These are phyloP conservation scores for Aspergillus sclerotiicarbonarius DNA, from an alignment of 495 filamentous ascomycete species.

Conservation along the genomic window DNA sequence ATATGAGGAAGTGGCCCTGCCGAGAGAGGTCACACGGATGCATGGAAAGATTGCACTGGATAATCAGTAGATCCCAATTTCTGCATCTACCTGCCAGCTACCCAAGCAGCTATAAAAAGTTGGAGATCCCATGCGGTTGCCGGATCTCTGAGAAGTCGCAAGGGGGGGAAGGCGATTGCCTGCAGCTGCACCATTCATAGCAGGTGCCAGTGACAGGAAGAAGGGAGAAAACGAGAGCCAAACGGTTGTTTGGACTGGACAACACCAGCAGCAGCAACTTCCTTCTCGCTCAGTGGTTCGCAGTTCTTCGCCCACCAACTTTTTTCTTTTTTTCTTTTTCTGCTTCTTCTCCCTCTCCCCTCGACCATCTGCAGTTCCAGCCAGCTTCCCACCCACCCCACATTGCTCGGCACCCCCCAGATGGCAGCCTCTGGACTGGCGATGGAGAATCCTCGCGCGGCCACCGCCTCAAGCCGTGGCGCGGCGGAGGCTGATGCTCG, in stretches of 20 bases:
- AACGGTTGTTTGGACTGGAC: constrained; percentile 7
- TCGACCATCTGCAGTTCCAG: not conserved
- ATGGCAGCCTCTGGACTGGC: not conserved
- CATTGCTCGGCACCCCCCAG: not conserved
- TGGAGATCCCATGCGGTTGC: constrained; percentile 7
- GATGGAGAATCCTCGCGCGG: constrained; percentile 11
- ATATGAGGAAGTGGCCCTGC: not conserved
- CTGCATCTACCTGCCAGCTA: not conserved
- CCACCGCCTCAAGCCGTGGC: constrained; percentile 14
- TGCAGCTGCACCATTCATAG: constrained; percentile 21
- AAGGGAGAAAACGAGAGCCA: constrained; percentile 7
- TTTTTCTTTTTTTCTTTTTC: not conserved
- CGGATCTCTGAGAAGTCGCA: constrained; percentile 20
- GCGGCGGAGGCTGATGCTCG: constrained; percentile 20
- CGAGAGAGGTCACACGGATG: constrained; percentile 12
- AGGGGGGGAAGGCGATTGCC: constrained; percentile 21
- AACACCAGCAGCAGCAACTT: not conserved
- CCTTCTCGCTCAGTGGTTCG: not conserved
- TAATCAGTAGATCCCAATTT: constrained; percentile 9
- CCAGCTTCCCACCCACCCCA: not conserved
- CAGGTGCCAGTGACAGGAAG: constrained; percentile 20
- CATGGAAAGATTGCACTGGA: constrained; percentile 10
- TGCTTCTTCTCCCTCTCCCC: not conserved
- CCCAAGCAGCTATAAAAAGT: constrained; percentile 5
- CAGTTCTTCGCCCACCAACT: not conserved